Evolutionary conservation across 805 yeast genomes (phyloP), one percentile per base, ranked within the genome.

Genomic region (Cyberlindnera samutprakarnensis): DNA sequence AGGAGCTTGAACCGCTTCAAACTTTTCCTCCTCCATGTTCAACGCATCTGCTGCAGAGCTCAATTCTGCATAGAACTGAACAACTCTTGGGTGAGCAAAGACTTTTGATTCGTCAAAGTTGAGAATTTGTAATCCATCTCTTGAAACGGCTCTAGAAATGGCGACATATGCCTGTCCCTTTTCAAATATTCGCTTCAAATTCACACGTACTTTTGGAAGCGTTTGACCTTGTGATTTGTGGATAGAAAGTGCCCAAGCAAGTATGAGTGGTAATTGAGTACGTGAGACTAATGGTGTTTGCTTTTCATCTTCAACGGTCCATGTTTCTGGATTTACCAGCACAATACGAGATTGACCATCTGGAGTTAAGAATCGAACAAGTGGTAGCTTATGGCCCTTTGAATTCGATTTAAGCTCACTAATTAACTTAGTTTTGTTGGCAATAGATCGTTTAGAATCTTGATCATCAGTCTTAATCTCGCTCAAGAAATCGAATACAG

Each of bases 171-270:
- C 94, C 54, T 92, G 98, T 0, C 98, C 98, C 32, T 74, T 77
- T 51, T 88, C 97, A 56, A 90, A 90, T 2, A 82, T 75, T 35
- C 67, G 66, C 23, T 68, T 64, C 39, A 90, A 65, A 53, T 92
- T 94, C 6, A 90, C 95, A 40, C 70, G 70, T 4, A 84, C 87
- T 34, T 72, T 66, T 5, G 79, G 76, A 27, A 87, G 56, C 0
- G 97, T 83, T 56, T 90, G 88, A 1, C 98, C 98, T 54, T 90
- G 98, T 0, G 96, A 78, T 59, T 92, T 90, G 53, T 92, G 98
- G 27, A 92, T 88, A 0, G 96, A 87, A 27, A 92, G 57, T 0
- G 98, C 87, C 96, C 97, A 92, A 0, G 98, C 95, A n/a, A 88
- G 61, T 46, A 90, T 77, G 32, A 92, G 59, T 0, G 98, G 98